Evolutionary conservation across 192 early-diverging fungal genomes (phyloP), one percentile per base, ranked within the genome.

Genomic region (Tieghemiomyces parasiticus): DNA sequence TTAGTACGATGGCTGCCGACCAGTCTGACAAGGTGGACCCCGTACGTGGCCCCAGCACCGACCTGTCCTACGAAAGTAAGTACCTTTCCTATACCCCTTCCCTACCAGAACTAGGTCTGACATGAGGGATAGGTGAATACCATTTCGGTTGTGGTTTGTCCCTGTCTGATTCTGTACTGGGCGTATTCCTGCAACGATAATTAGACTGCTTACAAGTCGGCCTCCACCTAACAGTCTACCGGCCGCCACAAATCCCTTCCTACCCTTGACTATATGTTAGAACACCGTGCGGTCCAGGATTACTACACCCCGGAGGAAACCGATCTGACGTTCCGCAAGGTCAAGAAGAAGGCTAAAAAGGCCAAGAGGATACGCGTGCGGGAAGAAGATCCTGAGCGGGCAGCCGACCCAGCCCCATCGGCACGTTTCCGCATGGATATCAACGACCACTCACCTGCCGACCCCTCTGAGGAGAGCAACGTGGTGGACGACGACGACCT

Each of bases 401-500:
- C 0, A 48, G 46, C 0, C 59, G 54, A 14, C 63, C 64, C 24
- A 65, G 72, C 35, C 58, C 66, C 35, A 42, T 48, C 35, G 32
- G 35, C 44, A 33, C 31, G 34, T 25, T 63, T 69, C 20, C 67
- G 78, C 32, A 44, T 35, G 0, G 69, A 65, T 12, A 33, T 50
- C 28, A 61, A 63, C 20, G 64, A 64, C 20, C 61, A 63, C 20
- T 67, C 67, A 19, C 32, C 55, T 8, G 56, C 58, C 6, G 46
- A 19, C 0, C 32, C 55, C 8, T 52, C 58, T 2, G 46, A 19
- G 0, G 22, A 61, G 14, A 38, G 59, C 61, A 65, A 71, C 31
- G 80, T 85, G 74, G 91, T 94, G 19, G 95, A 97, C 61, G 95
- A 97, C 65, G 93, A 95, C 61, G 95, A 97, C 55, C 65, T 97